Conservation (phyloP, 2,329 filamentous ascomycete species). For the Xylariaceae sp. region DNA sequence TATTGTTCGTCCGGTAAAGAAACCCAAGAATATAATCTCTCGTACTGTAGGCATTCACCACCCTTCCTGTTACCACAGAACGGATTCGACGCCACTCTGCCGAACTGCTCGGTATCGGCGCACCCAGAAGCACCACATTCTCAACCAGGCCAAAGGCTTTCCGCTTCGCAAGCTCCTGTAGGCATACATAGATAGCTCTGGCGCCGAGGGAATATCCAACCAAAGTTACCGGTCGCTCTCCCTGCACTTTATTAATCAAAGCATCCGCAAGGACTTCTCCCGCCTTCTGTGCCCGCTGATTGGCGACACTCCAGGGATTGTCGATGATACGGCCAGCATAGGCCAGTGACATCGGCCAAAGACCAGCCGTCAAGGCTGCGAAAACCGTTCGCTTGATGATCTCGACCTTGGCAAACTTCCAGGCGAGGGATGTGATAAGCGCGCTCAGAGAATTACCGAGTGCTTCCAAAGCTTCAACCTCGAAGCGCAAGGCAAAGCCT, state of each 20-base stretch:
- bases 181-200: conserved; percentile 74
- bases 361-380: conserved; percentile 50
- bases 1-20: conserved; percentile 76
- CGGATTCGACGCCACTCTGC: conserved; percentile 73
- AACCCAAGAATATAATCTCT: conserved; percentile 87
- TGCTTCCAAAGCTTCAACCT: conserved; percentile 69
- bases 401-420: conserved; percentile 59
- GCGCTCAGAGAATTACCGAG: conserved; percentile 74
- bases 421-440: conserved; percentile 76
- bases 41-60: conserved; percentile 83
- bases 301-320: conserved; percentile 74
- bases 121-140: conserved; percentile 74
- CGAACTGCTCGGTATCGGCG: conserved; percentile 66
- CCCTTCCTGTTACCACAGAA: conserved; percentile 70
- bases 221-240: conserved; percentile 73
- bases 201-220: conserved; percentile 79
- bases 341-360: conserved; percentile 58
- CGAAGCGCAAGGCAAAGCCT: conserved; percentile 78
- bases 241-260: conserved; percentile 74
- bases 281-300: conserved; percentile 69
- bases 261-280: conserved; percentile 71
- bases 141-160: conserved; percentile 81
- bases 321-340: conserved; percentile 70
- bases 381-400: conserved; percentile 48
- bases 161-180: conserved; percentile 68